Base-by-base conservation (phyloP, 2,329 filamentous ascomycete species). In the Colletotrichum musae region DNA sequence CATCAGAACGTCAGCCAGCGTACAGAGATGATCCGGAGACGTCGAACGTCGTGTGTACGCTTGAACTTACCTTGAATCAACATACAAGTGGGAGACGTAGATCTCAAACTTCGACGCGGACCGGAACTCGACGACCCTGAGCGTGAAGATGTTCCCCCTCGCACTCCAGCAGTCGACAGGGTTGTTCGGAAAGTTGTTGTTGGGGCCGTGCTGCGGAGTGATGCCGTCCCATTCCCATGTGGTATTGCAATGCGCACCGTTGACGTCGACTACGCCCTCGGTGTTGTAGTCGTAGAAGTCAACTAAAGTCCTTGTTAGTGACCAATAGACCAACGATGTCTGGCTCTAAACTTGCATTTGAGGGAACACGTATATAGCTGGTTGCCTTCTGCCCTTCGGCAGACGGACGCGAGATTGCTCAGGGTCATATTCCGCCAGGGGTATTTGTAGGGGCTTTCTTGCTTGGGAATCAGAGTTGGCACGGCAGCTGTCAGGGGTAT, bases 151-250 rank as follows among this genome's bases (percentile, higher is more conserved):
- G 18, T 72, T 71, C 12, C 48, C 45, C 13, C 36, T 32, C 6
- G 59, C 43, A 12, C 39, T 60, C 64, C 32, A 72, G 71, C 71
- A 72, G 47, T 71, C 36, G 28, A 53, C 26, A 51, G 62, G 66
- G 16, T 64, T n/a, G 13, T 24, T 63, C 28, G 58, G 59, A 24
- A 70, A 75, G 32, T 54, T 65, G 64, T 75, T 50, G 71, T 71
- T 2, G 81, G 85, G 43, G 16, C 75, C 74, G 10, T 72, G 63
- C 13, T 63, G 36, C 6, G 63, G 48, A 3, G 72, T 70, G 41
- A 72, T 26, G 47, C 75, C 73, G 59, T 76, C 74, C 75, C 75
- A 76, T 18, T 69, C n/a, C 73, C 74, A 75, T 13, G 48, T 41
- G 32, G 70, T 64, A 10, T 69, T 51, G 68, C 75, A 76, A 32